Evolutionary conservation across 495 filamentous ascomycete genomes (phyloP), one percentile per base, ranked within the genome.

Genomic region (Thermothielavioides terrestris): DNA sequence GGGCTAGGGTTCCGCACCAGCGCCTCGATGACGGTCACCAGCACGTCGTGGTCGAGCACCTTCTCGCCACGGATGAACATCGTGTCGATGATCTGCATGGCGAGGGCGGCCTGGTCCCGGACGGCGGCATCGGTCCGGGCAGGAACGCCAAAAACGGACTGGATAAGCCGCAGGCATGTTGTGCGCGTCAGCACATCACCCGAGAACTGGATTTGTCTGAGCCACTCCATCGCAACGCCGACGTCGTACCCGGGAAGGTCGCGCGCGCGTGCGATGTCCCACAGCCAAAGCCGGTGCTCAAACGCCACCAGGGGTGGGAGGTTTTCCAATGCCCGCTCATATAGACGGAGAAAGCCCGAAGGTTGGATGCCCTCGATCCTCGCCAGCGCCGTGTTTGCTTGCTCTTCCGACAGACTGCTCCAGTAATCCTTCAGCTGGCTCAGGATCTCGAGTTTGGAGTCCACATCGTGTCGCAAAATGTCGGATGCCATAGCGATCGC

Each of bases 1-100:
- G 41, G 14, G 49, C 39, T 14, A 22, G 18, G 27, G 34, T 17
- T 27, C 15, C 42, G 3, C 40, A 57, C 51, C 23, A 58, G 55
- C 20, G 55, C 46, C 46, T 68, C 68, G 39, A 76, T 63, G 10
- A 72, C 56, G n/a, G 58, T 51, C 26, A 70, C 57, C 14, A 69
- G 46, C 48, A 70, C 51, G 22, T 73, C 71, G 52, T 63, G 61
- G n/a, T 60, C 49, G 23, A 71, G 52, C 21, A 64, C 48, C 7
- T 55, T 36, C n/a, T 69, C 26, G 12, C 65, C 58, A 12, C 62
- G 57, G 20, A 64, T 66, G 30, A 69, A 64, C 38, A 78, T 55
- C 20, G 70, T 70, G 22, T 67, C 52, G 12, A 69, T 27, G 11
- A 72, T 47, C 23, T 59, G 45, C 26, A 67, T 31, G 18, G 65